Evolutionary conservation across 148 eudicot genomes (phyloP).

Genomic region (Rheum nobile): DNA sequence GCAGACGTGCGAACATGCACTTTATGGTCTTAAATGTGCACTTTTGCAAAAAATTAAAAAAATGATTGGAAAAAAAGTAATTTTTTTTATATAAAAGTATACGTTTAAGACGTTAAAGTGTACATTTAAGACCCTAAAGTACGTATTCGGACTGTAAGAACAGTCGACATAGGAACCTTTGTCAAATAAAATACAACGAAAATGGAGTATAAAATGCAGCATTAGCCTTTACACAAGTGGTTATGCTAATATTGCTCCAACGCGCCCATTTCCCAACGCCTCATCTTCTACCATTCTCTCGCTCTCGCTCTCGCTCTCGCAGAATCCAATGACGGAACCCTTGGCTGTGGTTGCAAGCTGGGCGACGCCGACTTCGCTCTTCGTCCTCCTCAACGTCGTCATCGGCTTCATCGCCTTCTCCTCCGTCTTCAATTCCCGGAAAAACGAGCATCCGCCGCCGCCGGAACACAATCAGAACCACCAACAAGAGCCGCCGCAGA

Average conservation of each 20-base stretch:
- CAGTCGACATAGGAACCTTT: too few species aligned
- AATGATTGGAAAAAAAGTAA: too few species aligned
- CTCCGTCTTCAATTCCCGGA: constrained; percentile 15
- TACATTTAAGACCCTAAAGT: too few species aligned
- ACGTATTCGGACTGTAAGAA: too few species aligned
- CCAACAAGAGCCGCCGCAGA: not conserved
- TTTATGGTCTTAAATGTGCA: too few species aligned
- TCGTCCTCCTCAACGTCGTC: constrained; percentile 43
- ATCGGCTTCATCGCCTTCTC: constrained; percentile 36
- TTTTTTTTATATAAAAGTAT: too few species aligned
- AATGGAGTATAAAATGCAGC: not conserved
- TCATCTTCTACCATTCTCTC: not conserved
- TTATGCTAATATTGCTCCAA: not conserved
- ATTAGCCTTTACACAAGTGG: not conserved
- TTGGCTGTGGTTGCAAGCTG: constrained; percentile 26
- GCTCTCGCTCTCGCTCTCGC: not conserved
- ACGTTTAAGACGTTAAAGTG: too few species aligned
- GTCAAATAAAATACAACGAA: not conserved
- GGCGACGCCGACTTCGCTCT: constrained; percentile 57
- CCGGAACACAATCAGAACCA: constrained; percentile 6
- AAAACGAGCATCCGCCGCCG: constrained; percentile 4
- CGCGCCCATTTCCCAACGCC: not conserved
- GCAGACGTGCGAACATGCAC: too few species aligned
- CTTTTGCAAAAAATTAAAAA: too few species aligned
- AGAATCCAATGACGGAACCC: constrained; percentile 14